Evolutionary conservation across 176 grass and related monocot species (phyloP).

Genomic region (Triticum dicoccoides): DNA sequence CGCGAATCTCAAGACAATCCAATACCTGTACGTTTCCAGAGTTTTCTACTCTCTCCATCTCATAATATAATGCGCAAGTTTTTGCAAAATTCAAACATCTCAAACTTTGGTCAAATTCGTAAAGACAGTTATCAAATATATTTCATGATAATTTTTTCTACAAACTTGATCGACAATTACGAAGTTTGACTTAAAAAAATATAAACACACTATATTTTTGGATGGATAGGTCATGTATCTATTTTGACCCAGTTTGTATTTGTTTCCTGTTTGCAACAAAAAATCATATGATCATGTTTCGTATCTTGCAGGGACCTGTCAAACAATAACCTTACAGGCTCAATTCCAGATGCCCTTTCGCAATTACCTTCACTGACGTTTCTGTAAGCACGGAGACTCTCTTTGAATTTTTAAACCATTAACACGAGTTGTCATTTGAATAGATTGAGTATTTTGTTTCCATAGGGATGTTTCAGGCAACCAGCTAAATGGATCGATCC

Average conservation of each 20-base stretch:
- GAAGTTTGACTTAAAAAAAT: too few relatives aligned
- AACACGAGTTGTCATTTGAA: too few relatives aligned
- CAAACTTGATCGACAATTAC: too few relatives aligned
- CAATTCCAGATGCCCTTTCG: constrained; percentile 54
- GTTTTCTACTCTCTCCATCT: too few relatives aligned
- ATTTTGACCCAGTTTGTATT: too few relatives aligned
- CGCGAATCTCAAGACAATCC: constrained; percentile 24
- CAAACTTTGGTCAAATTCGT: too few relatives aligned
- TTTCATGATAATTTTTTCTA: too few relatives aligned
- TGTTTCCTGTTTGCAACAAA: background rate
- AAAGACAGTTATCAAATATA: too few relatives aligned
- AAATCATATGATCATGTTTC: background rate
- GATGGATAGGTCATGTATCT: too few relatives aligned
- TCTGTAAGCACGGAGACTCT: constrained; percentile 38
- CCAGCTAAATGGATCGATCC: constrained; percentile 40
- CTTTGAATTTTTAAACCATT: background rate
- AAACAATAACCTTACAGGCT: constrained; percentile 54
- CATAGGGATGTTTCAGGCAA: constrained; percentile 56
- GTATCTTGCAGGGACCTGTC: constrained; percentile 61
- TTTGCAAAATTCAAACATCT: too few relatives aligned
- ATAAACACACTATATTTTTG: too few relatives aligned
- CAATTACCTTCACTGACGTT: constrained; percentile 25
- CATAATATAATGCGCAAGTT: too few relatives aligned
- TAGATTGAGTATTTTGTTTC: background rate
- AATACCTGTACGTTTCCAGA: constrained; percentile 39